phyloP scores from a whole-genome alignment of 202 grass and related monocot species.

The Brachypodium distachyon region DNA sequence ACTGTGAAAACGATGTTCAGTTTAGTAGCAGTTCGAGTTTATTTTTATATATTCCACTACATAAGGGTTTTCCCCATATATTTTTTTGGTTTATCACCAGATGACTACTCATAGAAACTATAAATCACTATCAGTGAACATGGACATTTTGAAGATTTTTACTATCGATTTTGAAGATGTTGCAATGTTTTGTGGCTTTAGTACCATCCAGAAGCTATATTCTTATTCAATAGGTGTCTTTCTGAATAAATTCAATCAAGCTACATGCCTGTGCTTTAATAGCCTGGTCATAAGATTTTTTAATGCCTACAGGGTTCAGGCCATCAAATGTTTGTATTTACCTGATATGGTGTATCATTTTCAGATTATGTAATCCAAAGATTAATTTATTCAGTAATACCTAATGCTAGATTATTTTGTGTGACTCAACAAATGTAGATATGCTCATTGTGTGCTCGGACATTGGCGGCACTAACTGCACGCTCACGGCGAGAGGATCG shows the following conservation, averaged over 20 bases:
- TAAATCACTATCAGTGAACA: background rate
- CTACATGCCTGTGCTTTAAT: background rate
- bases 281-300: background rate
- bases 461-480: constrained; percentile 63
- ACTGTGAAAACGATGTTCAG: background rate
- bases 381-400: background rate
- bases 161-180: background rate
- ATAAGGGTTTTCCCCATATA: background rate
- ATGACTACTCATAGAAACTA: background rate
- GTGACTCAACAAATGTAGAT: constrained; percentile 25
- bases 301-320: background rate
- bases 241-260: background rate
- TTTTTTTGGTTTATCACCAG: background rate
- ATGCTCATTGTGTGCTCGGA: constrained; percentile 70
- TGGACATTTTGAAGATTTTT: constrained; percentile 1
- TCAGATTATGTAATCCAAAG: background rate
- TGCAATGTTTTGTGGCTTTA: background rate
- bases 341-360: background rate
- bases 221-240: background rate
- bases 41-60: background rate
- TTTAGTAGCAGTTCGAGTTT: background rate
- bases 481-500: constrained; percentile 61
- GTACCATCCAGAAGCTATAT: background rate
- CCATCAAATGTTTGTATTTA: background rate
- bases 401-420: background rate